Evolutionary conservation across 2,329 filamentous ascomycete species (phyloP).

Genomic region (Pseudogymnoascus verrucosus): DNA sequence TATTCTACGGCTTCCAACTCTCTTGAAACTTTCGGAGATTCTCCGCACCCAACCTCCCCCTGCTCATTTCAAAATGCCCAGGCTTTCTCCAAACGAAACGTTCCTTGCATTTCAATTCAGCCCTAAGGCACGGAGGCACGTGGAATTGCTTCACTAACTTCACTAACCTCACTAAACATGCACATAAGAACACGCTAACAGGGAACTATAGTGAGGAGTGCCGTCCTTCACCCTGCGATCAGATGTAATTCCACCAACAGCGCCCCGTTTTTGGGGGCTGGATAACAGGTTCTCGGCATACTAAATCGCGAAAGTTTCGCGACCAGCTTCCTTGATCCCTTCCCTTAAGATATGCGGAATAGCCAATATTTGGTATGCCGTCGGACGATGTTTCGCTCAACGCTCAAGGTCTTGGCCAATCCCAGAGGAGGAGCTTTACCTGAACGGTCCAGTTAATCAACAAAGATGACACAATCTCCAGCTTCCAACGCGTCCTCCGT

Average conservation of each 20-base stretch:
- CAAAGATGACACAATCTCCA: not conserved
- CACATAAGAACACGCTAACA: not conserved
- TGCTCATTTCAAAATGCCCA: not conserved
- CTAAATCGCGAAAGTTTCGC: not conserved
- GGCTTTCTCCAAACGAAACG: not conserved
- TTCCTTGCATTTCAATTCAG: not conserved
- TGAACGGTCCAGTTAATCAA: not conserved
- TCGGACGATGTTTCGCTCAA: not conserved
- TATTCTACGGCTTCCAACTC: not conserved
- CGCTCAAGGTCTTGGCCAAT: not conserved
- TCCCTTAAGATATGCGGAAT: not conserved
- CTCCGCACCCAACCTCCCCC: not conserved
- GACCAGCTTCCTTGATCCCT: not conserved
- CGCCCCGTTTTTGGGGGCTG: not conserved
- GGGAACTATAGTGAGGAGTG: slow-evolving; percentile 1
- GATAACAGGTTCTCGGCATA: not conserved
- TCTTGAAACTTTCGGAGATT: not conserved
- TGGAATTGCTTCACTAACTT: not conserved
- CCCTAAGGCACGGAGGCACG: not conserved
- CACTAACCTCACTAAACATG: not conserved
- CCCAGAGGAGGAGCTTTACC: not conserved
- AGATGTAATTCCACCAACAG: not conserved
- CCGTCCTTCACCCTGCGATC: not conserved
- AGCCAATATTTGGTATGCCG: not conserved
- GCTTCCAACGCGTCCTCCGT: not conserved